Evolutionary conservation across 164 flowering plant genomes (phyloP).

Genomic region (Kalanchoe fedtschenkoi): DNA sequence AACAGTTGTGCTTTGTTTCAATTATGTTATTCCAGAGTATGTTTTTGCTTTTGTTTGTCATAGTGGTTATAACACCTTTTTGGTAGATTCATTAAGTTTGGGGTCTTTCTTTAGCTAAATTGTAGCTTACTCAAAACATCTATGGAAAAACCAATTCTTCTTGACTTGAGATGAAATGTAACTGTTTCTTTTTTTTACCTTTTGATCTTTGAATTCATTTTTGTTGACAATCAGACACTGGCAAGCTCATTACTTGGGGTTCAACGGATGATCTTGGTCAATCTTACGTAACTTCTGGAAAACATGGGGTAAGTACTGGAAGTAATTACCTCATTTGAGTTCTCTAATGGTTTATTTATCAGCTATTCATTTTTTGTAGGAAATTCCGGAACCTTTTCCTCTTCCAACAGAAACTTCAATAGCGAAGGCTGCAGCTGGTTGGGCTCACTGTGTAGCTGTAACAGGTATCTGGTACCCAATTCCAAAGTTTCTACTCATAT

Average conservation of each 20-base stretch:
- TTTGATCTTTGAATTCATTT: not conserved
- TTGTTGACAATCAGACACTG: conserved; percentile 37
- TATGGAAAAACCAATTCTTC: not conserved
- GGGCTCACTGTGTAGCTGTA: conserved; percentile 93
- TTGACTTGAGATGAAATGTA: not conserved
- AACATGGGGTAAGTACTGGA: conserved; percentile 72
- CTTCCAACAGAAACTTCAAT: conserved; percentile 71
- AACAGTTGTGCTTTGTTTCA: too few relatives aligned
- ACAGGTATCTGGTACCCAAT: conserved; percentile 44
- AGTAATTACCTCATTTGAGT: not conserved
- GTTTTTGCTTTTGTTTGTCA: too few relatives aligned
- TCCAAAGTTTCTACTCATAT: too few relatives aligned
- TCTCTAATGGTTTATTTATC: conserved; percentile 3
- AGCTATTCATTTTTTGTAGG: conserved; percentile 32
- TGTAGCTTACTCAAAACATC: too few relatives aligned
- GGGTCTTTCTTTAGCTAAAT: too few relatives aligned
- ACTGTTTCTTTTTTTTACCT: not conserved
- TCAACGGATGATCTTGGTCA: conserved; percentile 94
- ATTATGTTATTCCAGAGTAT: too few relatives aligned
- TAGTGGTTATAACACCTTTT: too few relatives aligned
- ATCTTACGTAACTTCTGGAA: conserved; percentile 91
- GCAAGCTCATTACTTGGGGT: conserved; percentile 98
- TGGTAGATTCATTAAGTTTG: too few relatives aligned
- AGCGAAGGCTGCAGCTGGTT: conserved; percentile 82
- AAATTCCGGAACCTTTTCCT: conserved; percentile 91